phyloP scores from a whole-genome alignment of 768 basidiomycete genomes.

The Daedalea quercina region DNA sequence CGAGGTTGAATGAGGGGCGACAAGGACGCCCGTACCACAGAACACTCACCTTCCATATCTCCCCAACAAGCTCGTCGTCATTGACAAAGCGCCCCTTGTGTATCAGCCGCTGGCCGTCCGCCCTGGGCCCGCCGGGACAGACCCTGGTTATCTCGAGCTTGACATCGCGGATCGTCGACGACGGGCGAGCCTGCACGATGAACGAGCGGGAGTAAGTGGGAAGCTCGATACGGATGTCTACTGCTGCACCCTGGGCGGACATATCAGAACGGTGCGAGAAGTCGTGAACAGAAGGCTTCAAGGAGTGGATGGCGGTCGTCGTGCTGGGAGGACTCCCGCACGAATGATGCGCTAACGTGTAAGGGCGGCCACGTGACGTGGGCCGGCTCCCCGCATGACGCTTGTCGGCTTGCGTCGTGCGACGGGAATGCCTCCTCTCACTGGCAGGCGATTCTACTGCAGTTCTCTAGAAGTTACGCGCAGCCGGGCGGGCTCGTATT shows the following conservation, averaged over 20 bases:
- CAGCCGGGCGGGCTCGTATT: too few species aligned
- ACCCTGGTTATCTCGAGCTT: conserved; percentile 56
- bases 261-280: background rate
- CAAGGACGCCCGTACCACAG: background rate
- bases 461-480: too few species aligned
- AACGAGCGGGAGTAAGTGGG: conserved; percentile 72
- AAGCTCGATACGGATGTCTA: conserved; percentile 58
- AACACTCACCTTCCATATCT: conserved; percentile 61
- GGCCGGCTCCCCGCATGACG: background rate
- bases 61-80: conserved; percentile 58
- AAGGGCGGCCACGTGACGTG: background rate
- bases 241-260: conserved; percentile 15
- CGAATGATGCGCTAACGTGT: background rate
- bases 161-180: conserved; percentile 51
- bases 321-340: background rate
- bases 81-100: conserved; percentile 64
- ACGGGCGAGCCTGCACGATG: conserved; percentile 39
- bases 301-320: background rate
- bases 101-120: conserved; percentile 71
- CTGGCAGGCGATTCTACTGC: too few species aligned
- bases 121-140: conserved; percentile 59
- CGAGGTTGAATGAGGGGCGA: conserved; percentile 1
- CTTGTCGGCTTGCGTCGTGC: background rate
- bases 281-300: background rate
- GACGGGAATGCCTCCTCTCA: background rate